phyloP scores from a whole-genome alignment of 1,139 yeast species.

The Protomyces macrosporus region DNA sequence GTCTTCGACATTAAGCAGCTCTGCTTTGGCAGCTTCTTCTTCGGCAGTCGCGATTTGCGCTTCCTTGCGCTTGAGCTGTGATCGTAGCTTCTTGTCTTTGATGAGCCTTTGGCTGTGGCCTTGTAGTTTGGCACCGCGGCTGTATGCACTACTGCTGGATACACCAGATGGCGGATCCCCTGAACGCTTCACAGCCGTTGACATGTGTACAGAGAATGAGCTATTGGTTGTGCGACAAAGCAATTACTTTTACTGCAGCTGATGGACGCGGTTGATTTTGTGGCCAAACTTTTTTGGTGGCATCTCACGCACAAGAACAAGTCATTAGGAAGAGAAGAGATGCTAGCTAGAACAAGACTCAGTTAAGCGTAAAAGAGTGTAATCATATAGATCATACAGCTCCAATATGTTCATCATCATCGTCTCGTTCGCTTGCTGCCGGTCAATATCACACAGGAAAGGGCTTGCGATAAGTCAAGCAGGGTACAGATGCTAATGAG shows the following conservation, averaged over 20 bases:
- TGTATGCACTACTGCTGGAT: background rate
- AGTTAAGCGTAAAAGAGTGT: constrained; percentile 23
- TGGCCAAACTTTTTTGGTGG: background rate
- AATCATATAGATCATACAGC: constrained; percentile 19
- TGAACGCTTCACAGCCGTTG: background rate
- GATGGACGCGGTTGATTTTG: background rate
- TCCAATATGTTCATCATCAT: constrained; percentile 25
- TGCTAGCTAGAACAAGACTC: constrained; percentile 1
- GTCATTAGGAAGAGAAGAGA: background rate
- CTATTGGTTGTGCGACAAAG: too few relatives aligned
- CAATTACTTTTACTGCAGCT: background rate
- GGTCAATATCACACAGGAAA: background rate
- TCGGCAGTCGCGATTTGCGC: constrained; percentile 65
- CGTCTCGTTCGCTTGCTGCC: background rate
- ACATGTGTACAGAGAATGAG: background rate
- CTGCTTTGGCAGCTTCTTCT: constrained; percentile 77
- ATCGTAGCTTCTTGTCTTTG: constrained; percentile 59
- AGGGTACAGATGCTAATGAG: background rate
- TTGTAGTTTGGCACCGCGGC: background rate
- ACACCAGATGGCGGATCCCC: background rate
- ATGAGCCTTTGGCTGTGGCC: constrained; percentile 32
- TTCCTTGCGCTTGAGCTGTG: constrained; percentile 63
- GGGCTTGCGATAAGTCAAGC: background rate
- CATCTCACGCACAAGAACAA: background rate
- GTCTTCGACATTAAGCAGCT: constrained; percentile 75